Evolutionary conservation across 805 yeast species (phyloP), one percentile per base, ranked within the genome.

Genomic region (Spathaspora hagerdaliae): DNA sequence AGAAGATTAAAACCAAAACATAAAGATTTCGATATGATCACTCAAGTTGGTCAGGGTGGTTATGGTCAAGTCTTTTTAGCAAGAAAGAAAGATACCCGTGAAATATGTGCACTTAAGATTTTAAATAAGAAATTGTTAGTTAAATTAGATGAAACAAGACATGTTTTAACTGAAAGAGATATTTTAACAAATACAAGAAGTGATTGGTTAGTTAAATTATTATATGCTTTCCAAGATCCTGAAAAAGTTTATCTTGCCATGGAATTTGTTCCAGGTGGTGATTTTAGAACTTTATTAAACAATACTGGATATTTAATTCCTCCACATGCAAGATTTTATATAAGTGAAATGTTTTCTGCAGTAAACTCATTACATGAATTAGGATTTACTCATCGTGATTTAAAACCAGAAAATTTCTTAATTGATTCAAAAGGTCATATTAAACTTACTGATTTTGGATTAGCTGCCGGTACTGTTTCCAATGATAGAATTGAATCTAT

Each of bases 201-300:
- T 41, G 96, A 90, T 49, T 94, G 99, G 99, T 74, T 94, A 34
- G 99, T 94, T 36, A 90, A 90, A 65, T 74, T 94, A 42, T 75
- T 89, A 47, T 94, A 94, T 63, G 97, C 98, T 2, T 94, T 94
- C 70, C 99, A 94, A 65, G 98, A 94, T 66, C 66, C 83, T 0
- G 91, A 87, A 50, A 87, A 86, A 59, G 87, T 94, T 29, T 94
- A 88, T 57, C 74, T 94, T 59, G 99, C 99, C 2, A 94, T 94
- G 99, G 99, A 94, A 64, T 94, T 87, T 65, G 99, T 94, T n/a
- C 97, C 99, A 7, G 99, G 99, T 48, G 99, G 99, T 44, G 99
- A 94, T 63, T 94, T 88, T 72, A 83, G 99, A 61, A 94, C 99
- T 0, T 70, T 94, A 49, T 78, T 94, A 52, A 91, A 90, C 64